Percentiles rank a stretch among this genome's conserved stretches.
Evolutionary conservation across 352 stramenopile species (phyloP).

Genomic region (Blastocystis sp.): DNA sequence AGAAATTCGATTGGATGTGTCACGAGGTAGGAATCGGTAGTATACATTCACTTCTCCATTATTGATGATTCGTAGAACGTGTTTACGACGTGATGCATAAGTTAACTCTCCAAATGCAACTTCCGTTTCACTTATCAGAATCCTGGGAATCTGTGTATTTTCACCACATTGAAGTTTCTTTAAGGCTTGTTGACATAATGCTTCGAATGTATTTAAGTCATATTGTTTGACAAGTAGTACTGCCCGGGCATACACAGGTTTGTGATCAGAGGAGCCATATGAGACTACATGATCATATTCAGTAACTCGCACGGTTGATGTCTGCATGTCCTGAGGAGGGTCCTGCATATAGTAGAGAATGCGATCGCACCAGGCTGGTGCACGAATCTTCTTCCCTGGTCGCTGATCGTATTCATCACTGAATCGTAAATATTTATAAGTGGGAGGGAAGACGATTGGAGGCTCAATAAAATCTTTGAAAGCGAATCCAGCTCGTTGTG

Average conservation of each 20-base stretch:
- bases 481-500: constrained; percentile 77
- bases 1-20: constrained; percentile 10
- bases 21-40: constrained; percentile 21
- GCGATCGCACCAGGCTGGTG: constrained; percentile 88
- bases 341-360: constrained; percentile 54
- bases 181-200: constrained; percentile 85
- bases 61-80: background rate
- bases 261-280: constrained; percentile 95
- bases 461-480: constrained; percentile 86
- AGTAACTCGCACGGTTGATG: background rate
- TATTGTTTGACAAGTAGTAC: constrained; percentile 87
- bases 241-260: constrained; percentile 90
- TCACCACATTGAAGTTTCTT: constrained; percentile 90
- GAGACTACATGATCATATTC: constrained; percentile 83
- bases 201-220: constrained; percentile 80
- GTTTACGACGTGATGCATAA: background rate
- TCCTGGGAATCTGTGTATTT: constrained; percentile 87
- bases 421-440: constrained; percentile 94
- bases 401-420: constrained; percentile 91
- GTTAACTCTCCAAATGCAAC: background rate
- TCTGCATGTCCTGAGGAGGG: background rate
- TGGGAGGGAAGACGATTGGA: constrained; percentile 85
- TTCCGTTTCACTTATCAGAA: background rate
- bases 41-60: constrained; percentile 4
- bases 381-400: constrained; percentile 95